phyloP scores from a whole-genome alignment of 2,329 filamentous ascomycete species.

The Sporothrix pseudoabietina region DNA sequence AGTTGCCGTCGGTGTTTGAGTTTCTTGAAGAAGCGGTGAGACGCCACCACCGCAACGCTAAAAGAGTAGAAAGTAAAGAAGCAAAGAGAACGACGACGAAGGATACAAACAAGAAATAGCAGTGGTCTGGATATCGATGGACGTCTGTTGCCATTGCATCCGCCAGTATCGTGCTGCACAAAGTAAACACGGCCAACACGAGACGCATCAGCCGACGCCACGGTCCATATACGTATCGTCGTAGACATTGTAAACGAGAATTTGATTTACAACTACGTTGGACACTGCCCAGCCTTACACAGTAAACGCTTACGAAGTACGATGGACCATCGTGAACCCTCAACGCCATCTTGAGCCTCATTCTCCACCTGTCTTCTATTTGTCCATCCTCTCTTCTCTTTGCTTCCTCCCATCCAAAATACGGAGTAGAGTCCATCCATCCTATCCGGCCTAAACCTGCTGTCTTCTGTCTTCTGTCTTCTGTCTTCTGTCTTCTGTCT shows the following conservation, averaged over 20 bases:
- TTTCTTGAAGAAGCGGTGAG: slow-evolving; percentile 5
- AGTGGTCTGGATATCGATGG: not conserved
- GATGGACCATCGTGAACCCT: not conserved
- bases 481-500: not conserved
- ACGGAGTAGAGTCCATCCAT: not conserved
- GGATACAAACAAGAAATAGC: not conserved
- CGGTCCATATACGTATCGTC: too few relatives aligned
- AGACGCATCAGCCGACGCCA: not conserved
- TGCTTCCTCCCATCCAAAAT: not conserved
- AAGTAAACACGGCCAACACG: not conserved
- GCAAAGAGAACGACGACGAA: not conserved
- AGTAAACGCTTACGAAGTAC: not conserved
- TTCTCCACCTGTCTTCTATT: not conserved
- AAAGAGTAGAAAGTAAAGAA: not conserved
- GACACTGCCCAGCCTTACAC: not conserved
- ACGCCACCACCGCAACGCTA: not conserved
- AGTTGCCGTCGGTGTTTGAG: not conserved
- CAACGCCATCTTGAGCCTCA: not conserved
- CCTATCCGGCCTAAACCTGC: not conserved
- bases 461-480: not conserved
- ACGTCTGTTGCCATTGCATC: not conserved
- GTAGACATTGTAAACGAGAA: not conserved
- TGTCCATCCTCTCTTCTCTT: not conserved
- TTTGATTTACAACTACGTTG: not conserved
- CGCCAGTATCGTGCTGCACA: not conserved